Evolutionary conservation across 1,284 basidiomycete genomes (phyloP).

Genomic region (Vanrija humicola): DNA sequence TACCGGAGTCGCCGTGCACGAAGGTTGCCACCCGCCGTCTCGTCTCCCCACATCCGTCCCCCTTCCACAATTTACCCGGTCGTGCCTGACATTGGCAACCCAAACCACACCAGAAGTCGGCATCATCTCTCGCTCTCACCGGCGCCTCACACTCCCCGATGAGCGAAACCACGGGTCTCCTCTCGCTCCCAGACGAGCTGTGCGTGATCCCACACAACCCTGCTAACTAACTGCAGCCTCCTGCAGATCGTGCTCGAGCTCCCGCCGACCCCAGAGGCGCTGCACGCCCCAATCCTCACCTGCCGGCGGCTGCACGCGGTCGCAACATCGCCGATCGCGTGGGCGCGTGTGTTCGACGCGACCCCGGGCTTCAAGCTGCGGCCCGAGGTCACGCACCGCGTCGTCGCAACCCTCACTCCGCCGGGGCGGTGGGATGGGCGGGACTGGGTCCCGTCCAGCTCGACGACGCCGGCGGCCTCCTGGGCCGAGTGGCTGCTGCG

Average conservation of each 20-base stretch:
- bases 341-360: slow-evolving; percentile 22
- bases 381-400: background rate
- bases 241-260: slow-evolving; percentile 27
- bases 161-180: background rate
- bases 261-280: slow-evolving; percentile 15
- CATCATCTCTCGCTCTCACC: no score
- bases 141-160: no score
- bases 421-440: slow-evolving; percentile 18
- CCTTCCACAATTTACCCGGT: no score
- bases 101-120: no score
- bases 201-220: slow-evolving; percentile 8
- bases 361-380: slow-evolving; percentile 16
- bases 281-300: slow-evolving; percentile 16
- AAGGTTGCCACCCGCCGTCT: no score
- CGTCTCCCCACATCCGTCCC: no score
- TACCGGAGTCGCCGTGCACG: no score
- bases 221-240: slow-evolving; percentile 22
- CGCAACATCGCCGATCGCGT: slow-evolving; percentile 27
- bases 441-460: background rate
- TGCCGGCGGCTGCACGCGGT: slow-evolving; percentile 24
- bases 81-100: no score
- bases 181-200: slow-evolving; percentile 37
- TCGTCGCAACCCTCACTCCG: slow-evolving; percentile 14
- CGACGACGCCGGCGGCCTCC: background rate
- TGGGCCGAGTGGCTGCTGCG: background rate